Conservation (phyloP, 2,329 filamentous ascomycete genomes). For the Alternaria viburni region DNA sequence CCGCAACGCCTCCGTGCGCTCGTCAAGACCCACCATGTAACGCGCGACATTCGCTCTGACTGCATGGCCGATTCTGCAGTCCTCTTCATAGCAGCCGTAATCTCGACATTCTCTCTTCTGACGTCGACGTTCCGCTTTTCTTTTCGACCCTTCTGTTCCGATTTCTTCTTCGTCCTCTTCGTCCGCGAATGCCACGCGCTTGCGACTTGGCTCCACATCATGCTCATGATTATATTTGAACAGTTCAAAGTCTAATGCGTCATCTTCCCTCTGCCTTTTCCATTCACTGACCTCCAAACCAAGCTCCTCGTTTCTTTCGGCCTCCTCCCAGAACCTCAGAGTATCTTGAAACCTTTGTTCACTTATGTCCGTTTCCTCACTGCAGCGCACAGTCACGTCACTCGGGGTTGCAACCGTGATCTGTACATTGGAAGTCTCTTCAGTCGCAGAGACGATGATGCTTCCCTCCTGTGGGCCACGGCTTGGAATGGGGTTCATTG, state of each 20-base stretch:
- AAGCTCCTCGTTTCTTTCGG: background rate
- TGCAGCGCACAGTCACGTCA: background rate
- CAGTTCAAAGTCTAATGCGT: background rate
- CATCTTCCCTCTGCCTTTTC: background rate
- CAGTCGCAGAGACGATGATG: background rate
- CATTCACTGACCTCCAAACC: background rate
- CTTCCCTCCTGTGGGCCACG: background rate
- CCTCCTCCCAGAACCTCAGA: background rate
- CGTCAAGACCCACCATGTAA: background rate
- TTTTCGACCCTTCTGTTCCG: background rate
- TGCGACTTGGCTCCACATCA: background rate
- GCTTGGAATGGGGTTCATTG: background rate
- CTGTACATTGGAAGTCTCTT: background rate
- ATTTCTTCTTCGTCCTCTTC: background rate
- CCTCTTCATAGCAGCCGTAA: background rate
- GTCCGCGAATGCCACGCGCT: background rate
- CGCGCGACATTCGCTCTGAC: background rate
- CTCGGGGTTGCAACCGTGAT: accelerated
- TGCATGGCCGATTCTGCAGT: background rate
- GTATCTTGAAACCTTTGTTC: background rate
- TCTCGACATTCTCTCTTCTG: background rate
- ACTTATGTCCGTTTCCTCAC: background rate
- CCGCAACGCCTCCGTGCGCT: background rate
- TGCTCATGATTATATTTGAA: background rate
- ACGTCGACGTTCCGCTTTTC: background rate